These are phyloP conservation scores for Trichosporon faecale DNA, from an alignment of 1,284 basidiomycete genomes.

Conservation along the genomic window DNA sequence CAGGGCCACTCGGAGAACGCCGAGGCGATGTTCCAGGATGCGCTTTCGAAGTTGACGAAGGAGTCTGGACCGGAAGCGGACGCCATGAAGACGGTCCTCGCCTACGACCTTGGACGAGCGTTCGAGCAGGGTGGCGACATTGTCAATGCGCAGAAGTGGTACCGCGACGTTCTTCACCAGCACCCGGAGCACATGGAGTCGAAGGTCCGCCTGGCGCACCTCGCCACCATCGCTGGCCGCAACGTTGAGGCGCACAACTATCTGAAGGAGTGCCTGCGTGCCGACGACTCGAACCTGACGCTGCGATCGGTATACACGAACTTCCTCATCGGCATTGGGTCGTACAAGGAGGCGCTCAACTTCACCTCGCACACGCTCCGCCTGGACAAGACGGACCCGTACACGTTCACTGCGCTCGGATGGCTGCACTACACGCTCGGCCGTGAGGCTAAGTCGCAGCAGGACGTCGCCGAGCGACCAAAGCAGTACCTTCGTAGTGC, in stretches of 20 bases:
- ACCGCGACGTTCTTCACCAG: constrained; percentile 72
- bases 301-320: constrained; percentile 74
- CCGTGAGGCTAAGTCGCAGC: constrained; percentile 57
- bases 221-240: constrained; percentile 65
- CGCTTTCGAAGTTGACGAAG: constrained; percentile 49
- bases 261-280: constrained; percentile 70
- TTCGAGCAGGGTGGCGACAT: constrained; percentile 77
- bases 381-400: constrained; percentile 79
- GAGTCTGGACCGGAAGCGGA: constrained; percentile 57
- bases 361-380: constrained; percentile 82
- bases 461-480: constrained; percentile 67
- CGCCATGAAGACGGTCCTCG: constrained; percentile 68
- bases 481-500: constrained; percentile 74
- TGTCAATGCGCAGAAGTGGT: constrained; percentile 72
- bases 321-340: constrained; percentile 64
- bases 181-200: constrained; percentile 94
- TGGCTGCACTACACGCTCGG: constrained; percentile 80
- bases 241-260: constrained; percentile 77
- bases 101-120: constrained; percentile 83
- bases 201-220: constrained; percentile 80
- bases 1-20: constrained; percentile 58
- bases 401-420: constrained; percentile 81
- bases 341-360: constrained; percentile 68
- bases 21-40: constrained; percentile 56
- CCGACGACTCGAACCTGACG: constrained; percentile 45